Evolutionary conservation across 257 asterid genomes (phyloP).

Genomic region (Cordia subcordata): DNA sequence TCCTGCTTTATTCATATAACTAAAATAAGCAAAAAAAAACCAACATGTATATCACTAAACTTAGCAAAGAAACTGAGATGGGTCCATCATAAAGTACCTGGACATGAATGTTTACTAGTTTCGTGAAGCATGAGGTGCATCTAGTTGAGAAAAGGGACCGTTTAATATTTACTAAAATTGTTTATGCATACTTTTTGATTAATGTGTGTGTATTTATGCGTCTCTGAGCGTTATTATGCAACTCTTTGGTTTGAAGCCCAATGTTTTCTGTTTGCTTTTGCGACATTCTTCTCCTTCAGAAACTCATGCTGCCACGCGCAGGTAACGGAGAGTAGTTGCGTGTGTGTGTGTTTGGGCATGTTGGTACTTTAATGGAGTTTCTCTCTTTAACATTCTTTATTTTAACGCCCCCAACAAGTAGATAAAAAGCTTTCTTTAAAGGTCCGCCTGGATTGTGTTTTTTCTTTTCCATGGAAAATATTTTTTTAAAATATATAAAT

Average conservation of each 20-base stretch:
- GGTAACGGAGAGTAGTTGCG: neutral
- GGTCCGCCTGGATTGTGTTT: no score
- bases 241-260: conserved; percentile 4
- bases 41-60: conserved; percentile 6
- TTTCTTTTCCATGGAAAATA: no score
- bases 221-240: conserved; percentile 13
- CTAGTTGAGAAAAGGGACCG: conserved; percentile 28
- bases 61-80: conserved; percentile 20
- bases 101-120: conserved; percentile 20
- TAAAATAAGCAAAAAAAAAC: neutral
- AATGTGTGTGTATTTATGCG: conserved; percentile 24
- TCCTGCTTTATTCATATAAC: no score
- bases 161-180: no score
- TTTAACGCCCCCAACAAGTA: no score
- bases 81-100: conserved; percentile 21
- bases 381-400: neutral
- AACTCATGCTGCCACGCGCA: conserved; percentile 37
- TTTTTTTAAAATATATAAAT: no score
- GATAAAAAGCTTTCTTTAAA: no score
- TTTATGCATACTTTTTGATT: neutral
- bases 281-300: conserved; percentile 37
- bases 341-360: neutral
- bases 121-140: conserved; percentile 43
- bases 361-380: no score
- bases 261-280: conserved; percentile 29